Percentiles rank a stretch among this genome's conserved stretches.
Evolutionary conservation across 495 filamentous ascomycete genomes (phyloP).

Genomic region (Opeltia flavorubescens): DNA sequence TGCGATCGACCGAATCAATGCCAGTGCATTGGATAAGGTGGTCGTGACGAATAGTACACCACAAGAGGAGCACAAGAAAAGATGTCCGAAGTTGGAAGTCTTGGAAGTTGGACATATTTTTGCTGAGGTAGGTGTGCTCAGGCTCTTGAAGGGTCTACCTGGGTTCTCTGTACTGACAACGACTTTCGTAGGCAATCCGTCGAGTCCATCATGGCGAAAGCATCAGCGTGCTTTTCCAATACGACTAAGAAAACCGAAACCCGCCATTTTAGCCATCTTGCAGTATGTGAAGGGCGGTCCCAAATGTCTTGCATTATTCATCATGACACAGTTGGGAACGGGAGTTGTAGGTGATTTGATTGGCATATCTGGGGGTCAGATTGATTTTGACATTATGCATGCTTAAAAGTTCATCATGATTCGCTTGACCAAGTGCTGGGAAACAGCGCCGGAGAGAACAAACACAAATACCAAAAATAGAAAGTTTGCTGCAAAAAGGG

Average conservation of each 20-base stretch:
- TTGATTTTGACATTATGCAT: neutral
- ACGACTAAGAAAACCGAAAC: slow-evolving; percentile 36
- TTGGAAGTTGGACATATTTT: slow-evolving; percentile 87
- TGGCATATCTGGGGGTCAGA: neutral
- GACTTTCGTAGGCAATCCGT: slow-evolving; percentile 60
- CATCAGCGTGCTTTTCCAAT: slow-evolving; percentile 92
- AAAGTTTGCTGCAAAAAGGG: too few relatives aligned
- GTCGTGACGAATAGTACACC: slow-evolving; percentile 91
- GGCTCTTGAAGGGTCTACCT: too few relatives aligned
- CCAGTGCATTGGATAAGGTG: slow-evolving; percentile 74
- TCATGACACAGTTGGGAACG: neutral
- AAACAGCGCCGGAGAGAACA: slow-evolving; percentile 1
- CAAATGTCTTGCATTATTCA: neutral
- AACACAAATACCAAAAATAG: too few relatives aligned
- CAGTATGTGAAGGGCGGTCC: too few relatives aligned
- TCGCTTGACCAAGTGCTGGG: slow-evolving; percentile 22
- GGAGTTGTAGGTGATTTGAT: neutral
- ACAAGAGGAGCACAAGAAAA: slow-evolving; percentile 61
- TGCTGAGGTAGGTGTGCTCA: slow-evolving; percentile 51
- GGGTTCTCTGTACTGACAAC: too few relatives aligned
- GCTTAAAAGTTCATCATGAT: neutral
- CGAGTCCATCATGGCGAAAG: slow-evolving; percentile 96
- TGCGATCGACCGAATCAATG: slow-evolving; percentile 86
- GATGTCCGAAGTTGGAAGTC: slow-evolving; percentile 78
- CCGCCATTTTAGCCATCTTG: neutral